phyloP scores from a whole-genome alignment of 495 filamentous ascomycete genomes.

The Xylaria telfairii region DNA sequence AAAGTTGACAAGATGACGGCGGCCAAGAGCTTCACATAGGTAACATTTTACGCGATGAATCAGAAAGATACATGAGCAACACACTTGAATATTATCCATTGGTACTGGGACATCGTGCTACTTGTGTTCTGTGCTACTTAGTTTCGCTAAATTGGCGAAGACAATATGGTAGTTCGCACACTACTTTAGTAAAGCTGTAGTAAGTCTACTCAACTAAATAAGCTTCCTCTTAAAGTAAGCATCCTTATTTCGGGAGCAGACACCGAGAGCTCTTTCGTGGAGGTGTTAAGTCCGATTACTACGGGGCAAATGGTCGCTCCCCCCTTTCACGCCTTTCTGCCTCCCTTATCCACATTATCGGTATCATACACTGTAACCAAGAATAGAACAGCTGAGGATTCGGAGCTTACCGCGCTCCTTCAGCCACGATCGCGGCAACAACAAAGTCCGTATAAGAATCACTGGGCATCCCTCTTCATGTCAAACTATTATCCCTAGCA shows the following conservation, averaged over 20 bases:
- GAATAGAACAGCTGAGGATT: slow-evolving; percentile 5
- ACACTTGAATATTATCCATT: not conserved
- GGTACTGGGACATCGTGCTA: not conserved
- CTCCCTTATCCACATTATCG: not conserved
- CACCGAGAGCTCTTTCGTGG: not conserved
- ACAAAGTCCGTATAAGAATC: slow-evolving; percentile 13
- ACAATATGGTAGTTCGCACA: not conserved
- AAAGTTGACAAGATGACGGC: too few species aligned
- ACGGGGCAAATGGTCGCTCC: not conserved
- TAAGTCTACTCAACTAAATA: slow-evolving; percentile 20
- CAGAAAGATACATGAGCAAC: not conserved
- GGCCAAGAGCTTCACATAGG: too few species aligned
- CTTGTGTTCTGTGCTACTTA: not conserved
- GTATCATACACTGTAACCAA: not conserved
- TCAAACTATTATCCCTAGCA: not conserved
- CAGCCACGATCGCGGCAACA: not conserved
- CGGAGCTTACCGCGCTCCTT: not conserved
- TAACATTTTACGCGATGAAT: too few species aligned
- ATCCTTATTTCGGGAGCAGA: slow-evolving; percentile 6
- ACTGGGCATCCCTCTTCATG: not conserved
- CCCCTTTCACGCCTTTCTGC: not conserved
- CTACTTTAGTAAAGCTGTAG: slow-evolving; percentile 20
- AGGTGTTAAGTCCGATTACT: slow-evolving; percentile 15
- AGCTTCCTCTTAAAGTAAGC: slow-evolving; percentile 13
- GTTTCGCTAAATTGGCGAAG: not conserved